Evolutionary conservation across 345 rosid genomes (phyloP), one percentile per base, ranked within the genome.

Genomic region (Pistacia atlantica): DNA sequence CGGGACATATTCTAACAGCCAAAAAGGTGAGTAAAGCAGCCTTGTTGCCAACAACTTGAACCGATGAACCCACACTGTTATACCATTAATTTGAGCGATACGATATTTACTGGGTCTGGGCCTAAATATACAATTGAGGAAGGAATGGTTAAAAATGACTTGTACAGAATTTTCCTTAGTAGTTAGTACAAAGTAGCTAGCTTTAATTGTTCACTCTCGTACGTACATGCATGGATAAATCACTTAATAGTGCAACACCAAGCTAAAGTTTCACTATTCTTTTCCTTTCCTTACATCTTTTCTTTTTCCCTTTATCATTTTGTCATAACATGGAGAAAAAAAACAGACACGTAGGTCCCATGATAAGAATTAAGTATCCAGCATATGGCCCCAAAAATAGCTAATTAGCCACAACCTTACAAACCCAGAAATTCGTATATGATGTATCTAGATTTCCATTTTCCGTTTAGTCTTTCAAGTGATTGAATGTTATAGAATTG

Each of bases 341-440:
- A 37, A 74, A 62, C 22, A 64, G 77, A 76, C 65, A 64, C 51
- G 72, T 72, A 54, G 89, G 89, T 72, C 85, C 89, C 85, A 78
- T 77, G 84, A 77, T 77, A 67, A 80, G 82, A 78, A 83, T 73
- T 25, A 55, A 75, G 75, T 65, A 54, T 67, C 84, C 83, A 82
- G 67, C 83, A 75, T 72, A 67, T 57, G 87, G 85, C 57, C 88
- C 90, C 75, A 48, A 72, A 46, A 65, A 62, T 58, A 35, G 79
- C 62, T 76, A 74, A 64, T 62, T 80, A 65, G 77, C 70, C 84
- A 78, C 52, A 67, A 72, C 77, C 73, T 54, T 35, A 52, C 82
- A 70, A 77, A 59, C 77, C 76, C 81, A 69, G 72, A 64, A 67
- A 48, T 76, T 82, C 66, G 14, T 52, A 22, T 77, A 66, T 71